phyloP scores from a whole-genome alignment of 345 rosid genomes.

The Turritis glabra region DNA sequence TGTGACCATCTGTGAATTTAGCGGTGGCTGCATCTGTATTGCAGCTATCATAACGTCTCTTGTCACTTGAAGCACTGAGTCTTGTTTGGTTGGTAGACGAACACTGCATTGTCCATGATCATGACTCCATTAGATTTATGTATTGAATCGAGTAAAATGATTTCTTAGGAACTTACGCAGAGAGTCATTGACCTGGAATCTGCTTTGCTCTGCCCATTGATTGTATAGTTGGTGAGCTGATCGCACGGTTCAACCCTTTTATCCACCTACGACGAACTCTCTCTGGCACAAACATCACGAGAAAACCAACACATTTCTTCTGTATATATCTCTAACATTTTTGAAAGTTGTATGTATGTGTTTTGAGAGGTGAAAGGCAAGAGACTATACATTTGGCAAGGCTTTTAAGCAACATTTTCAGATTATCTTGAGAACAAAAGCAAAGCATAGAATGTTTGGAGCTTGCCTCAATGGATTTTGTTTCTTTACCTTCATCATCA shows the following conservation, averaged over 20 bases:
- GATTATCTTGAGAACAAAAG: background rate
- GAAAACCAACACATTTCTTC: background rate
- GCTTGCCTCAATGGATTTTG: background rate
- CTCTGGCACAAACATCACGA: conserved; percentile 4
- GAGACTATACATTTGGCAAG: background rate
- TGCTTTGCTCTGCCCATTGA: conserved; percentile 15
- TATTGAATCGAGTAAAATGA: background rate
- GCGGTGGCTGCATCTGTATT: conserved; percentile 35
- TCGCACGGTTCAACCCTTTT: conserved; percentile 18
- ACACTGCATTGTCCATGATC: conserved; percentile 47
- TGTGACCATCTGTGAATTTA: conserved; percentile 53
- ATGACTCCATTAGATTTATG: background rate
- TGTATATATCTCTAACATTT: background rate
- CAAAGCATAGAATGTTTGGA: conserved; percentile 11
- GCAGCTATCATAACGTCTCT: conserved; percentile 53
- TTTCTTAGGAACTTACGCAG: conserved; percentile 14
- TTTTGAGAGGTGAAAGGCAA: too few relatives aligned
- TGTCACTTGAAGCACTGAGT: conserved; percentile 62
- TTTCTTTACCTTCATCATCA: background rate
- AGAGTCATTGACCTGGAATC: conserved; percentile 10
- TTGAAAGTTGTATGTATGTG: background rate
- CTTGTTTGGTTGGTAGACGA: conserved; percentile 51
- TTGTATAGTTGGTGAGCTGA: conserved; percentile 4
- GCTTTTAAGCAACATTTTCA: conserved; percentile 6
- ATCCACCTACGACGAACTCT: conserved; percentile 13